These are phyloP conservation scores for Bimuria novae-zelandiae DNA, from an alignment of 2,329 filamentous ascomycete species.

Conservation along the genomic window DNA sequence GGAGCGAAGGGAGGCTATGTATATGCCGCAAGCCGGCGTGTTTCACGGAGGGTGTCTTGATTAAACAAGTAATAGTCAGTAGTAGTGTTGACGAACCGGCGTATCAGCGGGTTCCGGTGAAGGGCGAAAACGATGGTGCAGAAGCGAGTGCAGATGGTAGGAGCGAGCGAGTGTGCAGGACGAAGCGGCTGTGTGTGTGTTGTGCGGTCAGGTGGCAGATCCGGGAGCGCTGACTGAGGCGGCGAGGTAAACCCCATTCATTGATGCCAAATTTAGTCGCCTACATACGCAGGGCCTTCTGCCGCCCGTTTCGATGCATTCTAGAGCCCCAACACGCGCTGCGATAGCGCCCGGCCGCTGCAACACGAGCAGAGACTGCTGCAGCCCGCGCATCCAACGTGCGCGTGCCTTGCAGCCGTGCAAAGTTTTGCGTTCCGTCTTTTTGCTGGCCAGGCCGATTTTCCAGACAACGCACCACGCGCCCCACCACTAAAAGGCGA, in stretches of 20 bases:
- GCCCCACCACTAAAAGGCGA: not conserved
- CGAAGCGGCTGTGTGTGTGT: no score
- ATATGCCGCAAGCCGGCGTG: slow-evolving; percentile 12
- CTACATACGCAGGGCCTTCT: not conserved
- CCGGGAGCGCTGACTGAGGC: slow-evolving; percentile 15
- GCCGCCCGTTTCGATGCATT: not conserved
- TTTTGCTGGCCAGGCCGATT: not conserved
- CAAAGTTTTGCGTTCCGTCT: no score
- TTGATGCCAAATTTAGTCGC: slow-evolving; percentile 1
- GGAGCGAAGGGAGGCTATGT: slow-evolving; percentile 16
- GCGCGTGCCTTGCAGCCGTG: not conserved
- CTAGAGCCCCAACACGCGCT: not conserved
- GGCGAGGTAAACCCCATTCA: slow-evolving; percentile 2
- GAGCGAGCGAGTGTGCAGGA: slow-evolving; percentile 15
- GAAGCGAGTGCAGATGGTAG: slow-evolving; percentile 1
- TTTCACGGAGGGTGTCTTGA: slow-evolving; percentile 14
- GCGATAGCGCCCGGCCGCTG: not conserved
- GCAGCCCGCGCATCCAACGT: not conserved
- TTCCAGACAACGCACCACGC: not conserved
- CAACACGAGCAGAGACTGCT: not conserved
- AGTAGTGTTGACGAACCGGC: not conserved
- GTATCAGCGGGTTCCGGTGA: not conserved
- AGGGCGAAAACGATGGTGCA: slow-evolving; percentile 7
- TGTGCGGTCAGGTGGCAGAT: not conserved
- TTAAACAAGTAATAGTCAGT: not conserved